These are phyloP conservation scores for Pascua sp. DNA, from an alignment of 1,284 basidiomycete species.

Conservation along the genomic window DNA sequence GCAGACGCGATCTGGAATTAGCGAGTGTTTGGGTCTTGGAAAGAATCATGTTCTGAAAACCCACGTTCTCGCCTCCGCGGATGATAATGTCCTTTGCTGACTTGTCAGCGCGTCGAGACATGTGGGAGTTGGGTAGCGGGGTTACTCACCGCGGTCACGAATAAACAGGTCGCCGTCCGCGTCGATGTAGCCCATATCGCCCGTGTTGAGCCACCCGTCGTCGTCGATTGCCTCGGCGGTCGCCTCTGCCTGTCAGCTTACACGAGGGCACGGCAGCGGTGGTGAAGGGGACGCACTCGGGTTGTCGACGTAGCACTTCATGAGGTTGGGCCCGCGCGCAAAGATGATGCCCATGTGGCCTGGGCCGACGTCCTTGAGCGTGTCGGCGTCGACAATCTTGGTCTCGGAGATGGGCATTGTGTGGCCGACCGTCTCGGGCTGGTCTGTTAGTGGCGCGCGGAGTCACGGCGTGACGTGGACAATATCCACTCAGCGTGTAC, in stretches of 20 bases:
- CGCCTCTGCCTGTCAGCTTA: constrained; percentile 5
- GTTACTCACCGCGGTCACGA: constrained; percentile 33
- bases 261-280: neutral
- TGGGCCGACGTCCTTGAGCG: constrained; percentile 18
- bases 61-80: constrained; percentile 42
- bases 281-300: constrained; percentile 2
- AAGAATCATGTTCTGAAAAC: neutral
- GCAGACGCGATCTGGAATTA: constrained; percentile 32
- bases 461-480: neutral
- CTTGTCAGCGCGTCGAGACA: constrained; percentile 39
- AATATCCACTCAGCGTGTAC: no score
- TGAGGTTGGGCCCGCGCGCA: constrained; percentile 40
- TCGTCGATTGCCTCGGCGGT: constrained; percentile 18
- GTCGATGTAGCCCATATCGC: constrained; percentile 39
- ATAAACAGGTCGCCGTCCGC: constrained; percentile 40
- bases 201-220: constrained; percentile 45
- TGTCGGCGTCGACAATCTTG: constrained; percentile 33
- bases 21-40: neutral
- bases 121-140: constrained; percentile 31
- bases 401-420: constrained; percentile 40
- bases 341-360: constrained; percentile 31
- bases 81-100: constrained; percentile 38
- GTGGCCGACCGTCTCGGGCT: constrained; percentile 24
- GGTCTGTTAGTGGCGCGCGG: neutral
- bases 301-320: constrained; percentile 37